phyloP scores from a whole-genome alignment of 805 yeast genomes.

The Spathaspora sp. region DNA sequence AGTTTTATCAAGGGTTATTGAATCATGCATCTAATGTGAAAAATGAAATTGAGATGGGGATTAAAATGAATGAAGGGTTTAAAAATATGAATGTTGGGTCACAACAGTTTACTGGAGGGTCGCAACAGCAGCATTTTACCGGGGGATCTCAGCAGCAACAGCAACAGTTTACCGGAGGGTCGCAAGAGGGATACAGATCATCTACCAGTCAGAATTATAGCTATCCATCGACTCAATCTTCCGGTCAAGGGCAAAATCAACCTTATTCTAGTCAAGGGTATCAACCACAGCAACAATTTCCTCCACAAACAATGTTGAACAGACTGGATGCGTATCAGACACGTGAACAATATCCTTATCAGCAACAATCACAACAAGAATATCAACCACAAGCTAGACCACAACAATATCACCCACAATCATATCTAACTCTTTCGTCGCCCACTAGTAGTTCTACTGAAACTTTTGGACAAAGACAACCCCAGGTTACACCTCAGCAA shows the following conservation, averaged over 20 bases:
- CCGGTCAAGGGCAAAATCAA: neutral
- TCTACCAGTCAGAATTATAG: no score
- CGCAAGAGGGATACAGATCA: no score
- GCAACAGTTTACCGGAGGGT: no score
- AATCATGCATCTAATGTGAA: conserved; percentile 14
- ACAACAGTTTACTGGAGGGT: neutral
- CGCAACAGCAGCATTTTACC: no score
- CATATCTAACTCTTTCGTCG: neutral
- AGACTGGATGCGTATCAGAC: neutral
- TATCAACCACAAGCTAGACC: conserved; percentile 1
- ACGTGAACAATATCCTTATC: neutral
- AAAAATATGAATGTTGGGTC: neutral
- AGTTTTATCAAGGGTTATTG: conserved; percentile 56
- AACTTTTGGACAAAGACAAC: neutral
- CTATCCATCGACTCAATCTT: neutral
- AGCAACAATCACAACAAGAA: conserved; percentile 3
- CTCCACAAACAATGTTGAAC: neutral
- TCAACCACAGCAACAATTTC: no score
- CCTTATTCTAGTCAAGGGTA: no score
- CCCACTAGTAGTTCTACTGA: neutral
- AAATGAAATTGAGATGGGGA: neutral
- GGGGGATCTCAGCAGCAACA: no score
- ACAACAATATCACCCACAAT: neutral
- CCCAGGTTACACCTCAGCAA: neutral
- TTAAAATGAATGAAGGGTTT: neutral